Conservation (phyloP, 257 asterid species). For the Striga asiatica region DNA sequence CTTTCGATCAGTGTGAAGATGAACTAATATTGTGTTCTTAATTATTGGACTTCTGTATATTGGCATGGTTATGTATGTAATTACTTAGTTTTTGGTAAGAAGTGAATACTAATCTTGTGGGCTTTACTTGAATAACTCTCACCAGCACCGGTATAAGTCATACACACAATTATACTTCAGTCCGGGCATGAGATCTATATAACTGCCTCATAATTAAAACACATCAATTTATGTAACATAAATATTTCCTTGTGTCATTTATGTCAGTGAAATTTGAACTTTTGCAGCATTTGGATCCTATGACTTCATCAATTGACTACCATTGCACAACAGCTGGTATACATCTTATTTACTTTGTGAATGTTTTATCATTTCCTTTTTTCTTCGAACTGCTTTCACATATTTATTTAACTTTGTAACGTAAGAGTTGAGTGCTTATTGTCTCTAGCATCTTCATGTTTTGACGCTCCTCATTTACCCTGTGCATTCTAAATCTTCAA, state of each 20-base stretch:
- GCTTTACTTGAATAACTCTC: not conserved
- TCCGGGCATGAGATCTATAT: not conserved
- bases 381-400: constrained; percentile 10
- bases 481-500: not conserved
- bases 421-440: constrained; percentile 2
- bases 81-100: too few species aligned
- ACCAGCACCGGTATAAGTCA: too few species aligned
- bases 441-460: constrained; percentile 9
- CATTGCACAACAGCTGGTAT: constrained; percentile 94
- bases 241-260: not conserved
- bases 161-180: not conserved
- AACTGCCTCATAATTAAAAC: not conserved
- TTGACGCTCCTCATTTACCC: constrained; percentile 5
- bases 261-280: constrained; percentile 12
- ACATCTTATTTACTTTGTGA: constrained; percentile 27
- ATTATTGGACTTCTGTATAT: too few species aligned
- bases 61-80: too few species aligned
- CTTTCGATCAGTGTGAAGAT: too few species aligned
- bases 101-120: too few species aligned
- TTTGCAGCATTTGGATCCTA: constrained; percentile 78
- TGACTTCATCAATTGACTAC: constrained; percentile 70
- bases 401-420: not conserved
- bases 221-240: not conserved
- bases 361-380: constrained; percentile 7
- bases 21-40: too few species aligned